A percentile compares a stretch with the other conserved stretches of the same genome.
phyloP scores from a whole-genome alignment of 2,329 filamentous ascomycete genomes.

The Anisogramma anomala region DNA sequence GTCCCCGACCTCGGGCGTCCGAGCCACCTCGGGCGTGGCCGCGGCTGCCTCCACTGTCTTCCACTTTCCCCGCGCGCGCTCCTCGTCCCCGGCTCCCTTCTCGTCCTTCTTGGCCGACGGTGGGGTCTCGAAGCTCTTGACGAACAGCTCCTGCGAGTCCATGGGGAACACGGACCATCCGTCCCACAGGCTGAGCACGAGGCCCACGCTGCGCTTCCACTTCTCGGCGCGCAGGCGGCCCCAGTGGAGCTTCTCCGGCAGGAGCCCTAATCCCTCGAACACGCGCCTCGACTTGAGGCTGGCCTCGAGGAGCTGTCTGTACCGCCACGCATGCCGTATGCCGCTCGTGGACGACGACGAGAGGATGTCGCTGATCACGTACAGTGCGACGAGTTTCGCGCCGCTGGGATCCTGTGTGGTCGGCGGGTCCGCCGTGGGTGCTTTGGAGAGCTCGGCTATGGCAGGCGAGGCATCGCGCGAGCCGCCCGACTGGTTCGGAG shows the following conservation, averaged over 20 bases:
- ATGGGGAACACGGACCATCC: conserved; percentile 63
- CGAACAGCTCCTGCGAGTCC: conserved; percentile 60
- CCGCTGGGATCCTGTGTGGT: conserved; percentile 49
- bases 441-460: conserved; percentile 25
- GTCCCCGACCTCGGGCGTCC: conserved; percentile 12
- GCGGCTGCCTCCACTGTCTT: conserved; percentile 35
- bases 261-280: conserved; percentile 63
- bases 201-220: conserved; percentile 65
- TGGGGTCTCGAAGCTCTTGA: conserved; percentile 58
- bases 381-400: conserved; percentile 69
- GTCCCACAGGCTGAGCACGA: conserved; percentile 61
- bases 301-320: conserved; percentile 66
- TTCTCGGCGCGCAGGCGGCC: conserved; percentile 73
- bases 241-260: conserved; percentile 65
- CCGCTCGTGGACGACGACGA: conserved; percentile 65
- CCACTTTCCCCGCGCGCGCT: conserved; percentile 33
- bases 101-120: conserved; percentile 33
- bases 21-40: conserved; percentile 15
- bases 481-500: conserved; percentile 26
- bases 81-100: conserved; percentile 27
- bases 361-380: conserved; percentile 66
- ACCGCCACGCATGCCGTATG: conserved; percentile 77
- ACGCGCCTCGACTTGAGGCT: conserved; percentile 55
- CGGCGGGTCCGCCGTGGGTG: conserved; percentile 27
- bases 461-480: conserved; percentile 26